Evolutionary conservation across 176 grass and related monocot genomes (phyloP).

Genomic region (Tillandsia leiboldiana): DNA sequence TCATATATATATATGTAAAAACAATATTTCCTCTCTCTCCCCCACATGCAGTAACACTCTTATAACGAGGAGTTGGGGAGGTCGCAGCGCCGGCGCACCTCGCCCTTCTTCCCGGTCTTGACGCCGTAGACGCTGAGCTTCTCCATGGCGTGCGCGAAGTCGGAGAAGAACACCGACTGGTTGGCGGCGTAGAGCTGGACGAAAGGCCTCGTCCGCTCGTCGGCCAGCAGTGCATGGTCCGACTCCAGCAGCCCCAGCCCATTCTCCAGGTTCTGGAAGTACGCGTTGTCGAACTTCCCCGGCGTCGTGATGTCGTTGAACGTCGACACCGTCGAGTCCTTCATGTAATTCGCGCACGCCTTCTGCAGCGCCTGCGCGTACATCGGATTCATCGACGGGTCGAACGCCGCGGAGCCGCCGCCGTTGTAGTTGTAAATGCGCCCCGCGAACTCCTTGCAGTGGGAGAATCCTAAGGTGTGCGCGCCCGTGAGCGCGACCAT

Average conservation of each 20-base stretch:
- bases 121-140: slow-evolving; percentile 53
- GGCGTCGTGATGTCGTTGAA: slow-evolving; percentile 79
- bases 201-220: slow-evolving; percentile 48
- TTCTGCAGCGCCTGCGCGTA: slow-evolving; percentile 18
- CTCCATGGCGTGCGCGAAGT: slow-evolving; percentile 65
- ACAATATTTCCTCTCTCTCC: neutral
- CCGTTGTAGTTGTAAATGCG: slow-evolving; percentile 28
- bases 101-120: slow-evolving; percentile 58
- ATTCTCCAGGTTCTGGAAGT: slow-evolving; percentile 65
- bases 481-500: slow-evolving; percentile 23
- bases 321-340: slow-evolving; percentile 13
- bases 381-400: slow-evolving; percentile 25
- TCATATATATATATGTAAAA: too few species aligned
- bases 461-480: slow-evolving; percentile 30
- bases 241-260: slow-evolving; percentile 55
- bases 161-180: slow-evolving; percentile 53
- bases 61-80: slow-evolving; percentile 29
- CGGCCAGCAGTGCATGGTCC: slow-evolving; percentile 51
- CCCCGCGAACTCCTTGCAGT: slow-evolving; percentile 20
- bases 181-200: slow-evolving; percentile 61
- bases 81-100: slow-evolving; percentile 71
- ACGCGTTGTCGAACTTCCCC: slow-evolving; percentile 66
- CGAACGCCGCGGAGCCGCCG: slow-evolving; percentile 16
- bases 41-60: neutral
- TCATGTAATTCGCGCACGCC: slow-evolving; percentile 18